A percentile compares a stretch with the other conserved stretches of the same genome.
Conservation (phyloP, 441 rosid species). For the Pelargonium myrrhifolium region DNA sequence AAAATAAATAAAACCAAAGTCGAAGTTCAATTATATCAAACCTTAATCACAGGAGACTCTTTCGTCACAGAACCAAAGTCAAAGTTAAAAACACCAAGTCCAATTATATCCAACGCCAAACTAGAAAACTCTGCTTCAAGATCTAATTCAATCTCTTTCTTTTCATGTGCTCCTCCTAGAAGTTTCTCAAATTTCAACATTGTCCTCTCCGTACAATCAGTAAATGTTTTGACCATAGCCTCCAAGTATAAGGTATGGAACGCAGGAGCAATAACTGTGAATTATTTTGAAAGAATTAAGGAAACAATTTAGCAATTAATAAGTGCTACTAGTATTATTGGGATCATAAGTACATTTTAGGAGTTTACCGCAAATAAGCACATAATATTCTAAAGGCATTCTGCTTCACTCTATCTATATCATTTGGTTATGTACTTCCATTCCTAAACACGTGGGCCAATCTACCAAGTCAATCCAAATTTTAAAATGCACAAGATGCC, state of each 20-base stretch:
- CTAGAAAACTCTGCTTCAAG: slow-evolving; percentile 93
- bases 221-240: slow-evolving; percentile 81
- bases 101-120: slow-evolving; percentile 91
- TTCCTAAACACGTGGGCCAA: no score
- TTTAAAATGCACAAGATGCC: no score
- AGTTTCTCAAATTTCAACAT: slow-evolving; percentile 62
- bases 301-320: slow-evolving; percentile 10
- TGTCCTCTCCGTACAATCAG: slow-evolving; percentile 72
- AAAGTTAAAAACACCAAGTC: slow-evolving; percentile 85
- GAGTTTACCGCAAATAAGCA: no score
- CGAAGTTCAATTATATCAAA: no score
- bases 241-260: slow-evolving; percentile 78
- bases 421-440: no score
- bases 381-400: no score
- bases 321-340: neutral
- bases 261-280: slow-evolving; percentile 84
- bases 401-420: no score
- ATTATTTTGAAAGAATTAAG: slow-evolving; percentile 17
- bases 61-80: slow-evolving; percentile 89
- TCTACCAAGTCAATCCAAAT: no score
- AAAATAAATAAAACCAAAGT: no score
- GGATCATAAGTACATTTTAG: no score
- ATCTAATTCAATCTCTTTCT: slow-evolving; percentile 55
- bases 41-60: slow-evolving; percentile 96
- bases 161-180: slow-evolving; percentile 39